Evolutionary conservation across 2,329 filamentous ascomycete genomes (phyloP).

Genomic region (Claviceps maximensis): DNA sequence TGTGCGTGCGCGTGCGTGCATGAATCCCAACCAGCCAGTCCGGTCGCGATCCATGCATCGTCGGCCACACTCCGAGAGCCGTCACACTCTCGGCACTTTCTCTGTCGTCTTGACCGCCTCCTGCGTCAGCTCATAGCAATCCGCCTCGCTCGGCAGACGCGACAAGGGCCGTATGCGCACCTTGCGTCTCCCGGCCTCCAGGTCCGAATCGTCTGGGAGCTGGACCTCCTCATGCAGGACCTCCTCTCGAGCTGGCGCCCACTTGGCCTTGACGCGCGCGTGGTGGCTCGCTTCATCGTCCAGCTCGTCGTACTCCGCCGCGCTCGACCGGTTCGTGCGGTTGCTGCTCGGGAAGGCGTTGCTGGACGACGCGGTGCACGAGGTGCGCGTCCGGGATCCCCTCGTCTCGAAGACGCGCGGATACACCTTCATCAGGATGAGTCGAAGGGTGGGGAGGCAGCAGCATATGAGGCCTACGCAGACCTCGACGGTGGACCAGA

Average conservation of each 20-base stretch:
- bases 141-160: not conserved
- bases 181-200: not conserved
- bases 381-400: not conserved
- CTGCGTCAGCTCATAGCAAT: not conserved
- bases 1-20: too few species aligned
- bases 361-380: not conserved
- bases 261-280: not conserved
- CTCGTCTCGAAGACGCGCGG: conserved; percentile 1
- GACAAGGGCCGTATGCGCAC: not conserved
- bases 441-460: conserved; percentile 14
- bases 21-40: too few species aligned
- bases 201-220: too few species aligned
- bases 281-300: not conserved
- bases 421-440: conserved; percentile 9
- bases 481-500: conserved; percentile 16
- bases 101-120: not conserved
- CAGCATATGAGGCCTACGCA: conserved; percentile 14
- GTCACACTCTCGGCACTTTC: too few species aligned
- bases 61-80: too few species aligned
- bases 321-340: not conserved
- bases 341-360: not conserved
- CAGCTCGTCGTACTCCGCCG: not conserved
- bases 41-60: too few species aligned
- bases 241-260: not conserved
- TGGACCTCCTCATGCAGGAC: not conserved